Evolutionary conservation across 2,329 filamentous ascomycete genomes (phyloP).

Genomic region (Monosporascus sp.): DNA sequence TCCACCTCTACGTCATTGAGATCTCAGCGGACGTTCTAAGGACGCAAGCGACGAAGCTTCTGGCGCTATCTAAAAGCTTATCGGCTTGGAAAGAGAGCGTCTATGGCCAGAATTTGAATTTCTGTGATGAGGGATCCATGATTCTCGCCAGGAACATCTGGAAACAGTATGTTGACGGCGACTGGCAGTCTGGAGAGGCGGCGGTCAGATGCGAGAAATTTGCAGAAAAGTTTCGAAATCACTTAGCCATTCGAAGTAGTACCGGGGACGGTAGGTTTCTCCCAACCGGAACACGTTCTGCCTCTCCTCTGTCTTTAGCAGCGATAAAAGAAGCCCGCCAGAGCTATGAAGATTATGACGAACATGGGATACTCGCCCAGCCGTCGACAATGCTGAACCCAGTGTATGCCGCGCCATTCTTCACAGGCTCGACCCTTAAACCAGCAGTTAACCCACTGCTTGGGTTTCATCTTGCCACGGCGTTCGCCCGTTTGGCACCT

Average conservation of each 20-base stretch:
- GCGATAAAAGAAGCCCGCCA: constrained; percentile 16
- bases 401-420: constrained; percentile 33
- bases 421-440: constrained; percentile 34
- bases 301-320: constrained; percentile 30
- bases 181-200: constrained; percentile 5
- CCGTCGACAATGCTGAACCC: constrained; percentile 36
- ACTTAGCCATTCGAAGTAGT: background rate
- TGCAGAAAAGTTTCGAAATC: background rate
- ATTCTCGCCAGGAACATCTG: constrained; percentile 35
- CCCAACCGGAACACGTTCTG: constrained; percentile 30
- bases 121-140: constrained; percentile 45
- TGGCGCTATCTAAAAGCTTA: constrained; percentile 30
- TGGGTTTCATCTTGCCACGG: constrained; percentile 53
- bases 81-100: constrained; percentile 37
- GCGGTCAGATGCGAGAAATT: constrained; percentile 3
- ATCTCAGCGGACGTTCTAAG: constrained; percentile 31
- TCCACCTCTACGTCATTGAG: constrained; percentile 43
- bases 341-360: constrained; percentile 29
- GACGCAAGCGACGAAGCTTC: constrained; percentile 39
- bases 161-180: constrained; percentile 24
- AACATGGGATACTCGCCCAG: constrained; percentile 24
- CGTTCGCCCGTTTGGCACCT: constrained; percentile 32
- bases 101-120: constrained; percentile 41
- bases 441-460: constrained; percentile 46
- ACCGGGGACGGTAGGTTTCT: constrained; percentile 1